Percentiles rank a stretch among this genome's conserved stretches.
Conservation (phyloP, 805 yeast species). For the Cyberlindnera veronae region DNA sequence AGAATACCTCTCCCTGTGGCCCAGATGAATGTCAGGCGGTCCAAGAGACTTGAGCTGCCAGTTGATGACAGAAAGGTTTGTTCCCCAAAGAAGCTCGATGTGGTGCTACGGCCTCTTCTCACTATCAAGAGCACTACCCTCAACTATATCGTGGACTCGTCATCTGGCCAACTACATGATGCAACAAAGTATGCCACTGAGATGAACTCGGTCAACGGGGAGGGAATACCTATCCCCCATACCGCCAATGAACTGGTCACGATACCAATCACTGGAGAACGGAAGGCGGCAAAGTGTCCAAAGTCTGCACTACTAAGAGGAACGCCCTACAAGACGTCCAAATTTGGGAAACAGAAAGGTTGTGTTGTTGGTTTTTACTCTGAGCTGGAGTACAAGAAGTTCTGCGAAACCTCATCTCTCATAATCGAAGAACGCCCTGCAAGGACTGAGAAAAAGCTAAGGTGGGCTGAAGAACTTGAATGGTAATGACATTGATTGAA, state of each 20-base stretch:
- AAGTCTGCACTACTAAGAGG: conserved; percentile 23
- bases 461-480: conserved; percentile 1
- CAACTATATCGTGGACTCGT: conserved; percentile 56
- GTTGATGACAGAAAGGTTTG: conserved; percentile 10
- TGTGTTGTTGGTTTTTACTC: conserved; percentile 24
- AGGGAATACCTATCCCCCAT: conserved; percentile 61
- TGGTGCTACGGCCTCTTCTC: conserved; percentile 15
- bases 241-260: conserved; percentile 54
- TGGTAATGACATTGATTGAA: neutral
- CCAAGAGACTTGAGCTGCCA: conserved; percentile 18
- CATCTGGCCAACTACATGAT: conserved; percentile 56
- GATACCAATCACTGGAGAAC: conserved; percentile 38
- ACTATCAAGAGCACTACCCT: conserved; percentile 10
- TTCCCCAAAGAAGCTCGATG: conserved; percentile 18
- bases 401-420: conserved; percentile 3
- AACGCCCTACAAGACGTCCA: conserved; percentile 2
- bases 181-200: conserved; percentile 71
- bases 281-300: conserved; percentile 15
- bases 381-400: conserved; percentile 17
- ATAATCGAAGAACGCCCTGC: neutral
- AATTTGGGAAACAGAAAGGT: neutral
- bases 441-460: neutral
- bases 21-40: conserved; percentile 19
- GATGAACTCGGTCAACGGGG: conserved; percentile 57
- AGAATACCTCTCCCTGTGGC: conserved; percentile 21